A percentile compares a stretch with the other conserved stretches of the same genome.
Conservation (phyloP, 2,329 filamentous ascomycete genomes). For the Sclerotinia borealis region DNA sequence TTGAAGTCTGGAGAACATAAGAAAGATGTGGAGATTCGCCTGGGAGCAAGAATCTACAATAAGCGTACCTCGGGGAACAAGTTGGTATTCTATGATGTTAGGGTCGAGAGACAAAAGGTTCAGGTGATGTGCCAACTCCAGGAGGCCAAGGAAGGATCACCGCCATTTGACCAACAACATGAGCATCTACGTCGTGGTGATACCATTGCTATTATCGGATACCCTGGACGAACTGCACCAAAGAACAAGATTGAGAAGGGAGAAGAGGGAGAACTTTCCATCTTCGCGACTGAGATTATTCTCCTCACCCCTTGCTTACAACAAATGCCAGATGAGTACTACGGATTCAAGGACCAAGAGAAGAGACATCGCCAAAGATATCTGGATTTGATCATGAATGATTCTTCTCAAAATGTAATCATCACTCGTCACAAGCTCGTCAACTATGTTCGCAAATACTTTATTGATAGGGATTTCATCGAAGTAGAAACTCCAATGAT, state of each 20-base stretch:
- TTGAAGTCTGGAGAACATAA: constrained; percentile 84
- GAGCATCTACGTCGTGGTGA: constrained; percentile 85
- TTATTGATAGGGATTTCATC: constrained; percentile 81
- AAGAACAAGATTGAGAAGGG: constrained; percentile 77
- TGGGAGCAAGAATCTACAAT: constrained; percentile 85
- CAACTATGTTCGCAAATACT: constrained; percentile 78
- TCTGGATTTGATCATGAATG: constrained; percentile 92
- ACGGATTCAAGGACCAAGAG: constrained; percentile 93
- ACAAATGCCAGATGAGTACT: constrained; percentile 82
- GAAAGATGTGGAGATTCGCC: constrained; percentile 66
- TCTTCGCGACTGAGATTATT: constrained; percentile 81
- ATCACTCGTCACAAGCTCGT: constrained; percentile 82
- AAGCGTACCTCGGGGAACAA: constrained; percentile 77
- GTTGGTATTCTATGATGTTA: constrained; percentile 86
- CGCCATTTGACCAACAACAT: constrained; percentile 79
- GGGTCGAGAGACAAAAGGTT: constrained; percentile 67
- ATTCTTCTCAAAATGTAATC: constrained; percentile 75
- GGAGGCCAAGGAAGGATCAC: constrained; percentile 59
- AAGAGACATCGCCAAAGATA: constrained; percentile 89
- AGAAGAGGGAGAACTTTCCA: constrained; percentile 83
- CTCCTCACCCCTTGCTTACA: constrained; percentile 89
- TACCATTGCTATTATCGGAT: constrained; percentile 82
- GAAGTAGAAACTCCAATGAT: constrained; percentile 98
- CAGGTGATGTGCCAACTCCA: constrained; percentile 92
- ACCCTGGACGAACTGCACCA: constrained; percentile 77